Evolutionary conservation across 192 early-diverging fungal species (phyloP), one percentile per base, ranked within the genome.

Genomic region (Coemansia sp.): DNA sequence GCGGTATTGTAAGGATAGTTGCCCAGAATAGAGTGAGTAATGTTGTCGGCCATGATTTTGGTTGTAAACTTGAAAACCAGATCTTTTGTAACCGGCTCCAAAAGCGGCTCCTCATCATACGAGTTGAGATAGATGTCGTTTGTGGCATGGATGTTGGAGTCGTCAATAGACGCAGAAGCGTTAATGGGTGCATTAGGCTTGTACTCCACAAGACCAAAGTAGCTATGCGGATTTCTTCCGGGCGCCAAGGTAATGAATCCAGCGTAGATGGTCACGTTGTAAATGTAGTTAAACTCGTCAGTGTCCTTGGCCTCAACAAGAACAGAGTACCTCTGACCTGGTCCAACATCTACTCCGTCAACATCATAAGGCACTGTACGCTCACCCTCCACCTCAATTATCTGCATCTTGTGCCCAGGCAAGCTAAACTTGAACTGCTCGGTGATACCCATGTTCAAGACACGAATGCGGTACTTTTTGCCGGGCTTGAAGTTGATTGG

Each of bases 311-410:
- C 72, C 13, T 50, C 47, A 0, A 74, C 72, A 9, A 74, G 45
- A 16, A 74, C 65, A 23, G 72, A 74, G 19, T 63, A 60, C 2
- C 72, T 62, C 41, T 74, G 72, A 0, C 62, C 66, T 23, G 72
- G 66, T 0, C 64, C 65, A 9, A 74, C 42, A 26, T 47, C 15
- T 13, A 74, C 13, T 5, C 40, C 61, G 11, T 57, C 43, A 5
- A 64, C 72, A 15, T 42, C 1, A 6, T 40, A 21, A 2, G 66
- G 72, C 16, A 64, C 52, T 0, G 62, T 38, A 1, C 56, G 56
- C 13, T 49, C 48, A 3, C 49, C 56, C n/a, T 71, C 69, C 7
- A 63, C 61, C 21, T 70, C 68, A 12, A 63, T 64, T 9, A 70
- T 50, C 26, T 53, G 39, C 56, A 71, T 49, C 39, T 65, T 39